Conservation (phyloP, 306 rosid species). For the Acacia crassicarpa region DNA sequence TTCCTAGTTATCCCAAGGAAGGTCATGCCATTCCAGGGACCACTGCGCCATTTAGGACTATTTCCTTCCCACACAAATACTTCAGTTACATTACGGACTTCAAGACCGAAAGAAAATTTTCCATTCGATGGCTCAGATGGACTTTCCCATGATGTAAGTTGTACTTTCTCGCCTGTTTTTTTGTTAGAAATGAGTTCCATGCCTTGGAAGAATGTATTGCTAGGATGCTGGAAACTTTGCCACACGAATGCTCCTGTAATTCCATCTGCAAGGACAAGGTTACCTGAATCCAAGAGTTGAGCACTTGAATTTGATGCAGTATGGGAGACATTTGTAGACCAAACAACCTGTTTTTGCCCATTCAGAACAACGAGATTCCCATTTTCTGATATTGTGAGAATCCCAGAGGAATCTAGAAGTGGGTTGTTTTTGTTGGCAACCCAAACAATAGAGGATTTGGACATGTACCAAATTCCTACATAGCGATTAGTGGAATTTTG, state of each 20-base stretch:
- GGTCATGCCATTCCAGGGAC: conserved; percentile 28
- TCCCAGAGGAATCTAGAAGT: neutral
- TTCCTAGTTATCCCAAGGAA: too few relatives aligned
- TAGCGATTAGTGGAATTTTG: conserved; percentile 14
- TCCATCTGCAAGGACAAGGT: too few relatives aligned
- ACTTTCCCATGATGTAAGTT: conserved; percentile 29
- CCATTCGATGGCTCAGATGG: conserved; percentile 35
- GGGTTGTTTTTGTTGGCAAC: neutral
- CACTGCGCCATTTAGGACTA: conserved; percentile 26
- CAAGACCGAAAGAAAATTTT: neutral
- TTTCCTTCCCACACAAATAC: conserved; percentile 28
- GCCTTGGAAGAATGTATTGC: too few relatives aligned
- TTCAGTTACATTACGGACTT: conserved; percentile 17
- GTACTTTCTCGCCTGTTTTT: too few relatives aligned
- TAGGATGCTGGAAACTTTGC: too few relatives aligned
- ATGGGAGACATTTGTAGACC: too few relatives aligned
- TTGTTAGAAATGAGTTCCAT: too few relatives aligned
- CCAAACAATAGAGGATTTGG: neutral
- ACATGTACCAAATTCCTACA: conserved; percentile 21
- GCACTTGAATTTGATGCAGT: too few relatives aligned
- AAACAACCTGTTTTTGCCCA: too few relatives aligned
- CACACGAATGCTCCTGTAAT: too few relatives aligned
- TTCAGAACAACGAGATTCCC: neutral
- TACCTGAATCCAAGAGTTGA: too few relatives aligned
- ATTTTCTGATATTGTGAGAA: neutral